Evolutionary conservation across 129 eudicot species (phyloP).

Genomic region (Artemisia tridentata): DNA sequence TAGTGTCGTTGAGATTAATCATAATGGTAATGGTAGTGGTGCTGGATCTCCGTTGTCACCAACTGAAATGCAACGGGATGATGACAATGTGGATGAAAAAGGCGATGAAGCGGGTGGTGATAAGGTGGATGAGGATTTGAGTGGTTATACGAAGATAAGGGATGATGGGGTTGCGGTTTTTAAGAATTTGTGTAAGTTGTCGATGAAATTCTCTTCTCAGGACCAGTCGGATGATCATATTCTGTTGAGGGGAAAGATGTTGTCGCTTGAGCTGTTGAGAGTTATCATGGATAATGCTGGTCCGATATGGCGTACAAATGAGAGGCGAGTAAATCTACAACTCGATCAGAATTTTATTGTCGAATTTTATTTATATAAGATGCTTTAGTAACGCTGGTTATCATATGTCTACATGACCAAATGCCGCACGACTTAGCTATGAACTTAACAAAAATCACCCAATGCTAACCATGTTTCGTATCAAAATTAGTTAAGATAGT

Average conservation of each 20-base stretch:
- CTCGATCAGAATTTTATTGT: background rate
- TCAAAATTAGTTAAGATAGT: background rate
- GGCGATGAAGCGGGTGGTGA: slow-evolving; percentile 25
- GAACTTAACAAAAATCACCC: no score
- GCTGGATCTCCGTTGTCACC: slow-evolving; percentile 1
- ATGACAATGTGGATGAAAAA: slow-evolving; percentile 32
- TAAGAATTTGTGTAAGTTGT: slow-evolving; percentile 89
- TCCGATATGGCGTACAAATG: slow-evolving; percentile 81
- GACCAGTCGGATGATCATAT: slow-evolving; percentile 89
- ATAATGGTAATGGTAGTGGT: no score
- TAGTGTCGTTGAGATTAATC: slow-evolving; percentile 35
- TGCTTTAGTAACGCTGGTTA: slow-evolving; percentile 20
- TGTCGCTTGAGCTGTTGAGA: slow-evolving; percentile 87
- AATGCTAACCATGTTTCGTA: no score
- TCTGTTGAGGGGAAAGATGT: slow-evolving; percentile 81
- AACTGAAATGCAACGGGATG: slow-evolving; percentile 17
- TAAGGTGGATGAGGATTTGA: slow-evolving; percentile 39
- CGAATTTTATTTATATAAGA: background rate
- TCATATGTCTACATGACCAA: slow-evolving; percentile 3
- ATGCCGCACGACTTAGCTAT: background rate
- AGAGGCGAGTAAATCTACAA: slow-evolving; percentile 55
- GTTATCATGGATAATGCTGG: slow-evolving; percentile 85
- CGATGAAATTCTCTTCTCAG: slow-evolving; percentile 92
- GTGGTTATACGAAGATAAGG: slow-evolving; percentile 61
- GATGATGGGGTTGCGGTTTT: slow-evolving; percentile 82